Evolutionary conservation across 2,329 filamentous ascomycete genomes (phyloP).

Genomic region (Fusarium chuoi): DNA sequence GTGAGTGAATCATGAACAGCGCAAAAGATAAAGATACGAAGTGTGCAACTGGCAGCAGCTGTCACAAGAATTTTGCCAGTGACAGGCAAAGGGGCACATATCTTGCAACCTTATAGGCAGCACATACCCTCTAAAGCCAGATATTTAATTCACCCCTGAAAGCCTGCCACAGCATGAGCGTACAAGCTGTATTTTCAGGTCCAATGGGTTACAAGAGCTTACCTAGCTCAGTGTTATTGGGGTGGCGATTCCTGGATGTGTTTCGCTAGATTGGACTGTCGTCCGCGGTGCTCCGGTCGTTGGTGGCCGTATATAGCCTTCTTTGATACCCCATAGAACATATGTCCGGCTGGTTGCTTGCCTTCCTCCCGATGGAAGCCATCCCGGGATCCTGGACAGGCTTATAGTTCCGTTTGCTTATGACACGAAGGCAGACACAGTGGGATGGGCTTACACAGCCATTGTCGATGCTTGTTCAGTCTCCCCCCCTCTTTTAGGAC

Average conservation of each 20-base stretch:
- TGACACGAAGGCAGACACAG: neutral
- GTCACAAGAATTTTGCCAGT: conserved; percentile 35
- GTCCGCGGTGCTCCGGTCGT: conserved; percentile 8
- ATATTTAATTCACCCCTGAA: conserved; percentile 1
- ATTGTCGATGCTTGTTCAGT: neutral
- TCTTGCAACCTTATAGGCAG: conserved; percentile 23
- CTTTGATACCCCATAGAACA: neutral
- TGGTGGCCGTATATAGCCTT: conserved; percentile 11
- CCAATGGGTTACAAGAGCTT: conserved; percentile 22
- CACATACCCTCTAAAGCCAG: neutral
- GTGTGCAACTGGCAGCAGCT: conserved; percentile 35
- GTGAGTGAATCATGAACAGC: conserved; percentile 11
- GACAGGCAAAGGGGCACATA: conserved; percentile 17
- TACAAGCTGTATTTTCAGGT: conserved; percentile 26
- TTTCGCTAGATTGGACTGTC: neutral
- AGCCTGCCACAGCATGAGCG: conserved; percentile 35
- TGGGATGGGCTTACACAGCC: neutral
- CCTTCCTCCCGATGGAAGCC: neutral
- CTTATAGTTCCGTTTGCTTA: conserved; percentile 2
- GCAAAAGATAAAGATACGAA: conserved; percentile 12
- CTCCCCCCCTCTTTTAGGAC: neutral
- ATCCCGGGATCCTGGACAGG: neutral
- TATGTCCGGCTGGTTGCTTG: conserved; percentile 4
- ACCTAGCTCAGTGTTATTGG: neutral
- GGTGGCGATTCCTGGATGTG: neutral